Evolutionary conservation across 2,329 filamentous ascomycete genomes (phyloP).

Genomic region (Colletotrichum incanum): DNA sequence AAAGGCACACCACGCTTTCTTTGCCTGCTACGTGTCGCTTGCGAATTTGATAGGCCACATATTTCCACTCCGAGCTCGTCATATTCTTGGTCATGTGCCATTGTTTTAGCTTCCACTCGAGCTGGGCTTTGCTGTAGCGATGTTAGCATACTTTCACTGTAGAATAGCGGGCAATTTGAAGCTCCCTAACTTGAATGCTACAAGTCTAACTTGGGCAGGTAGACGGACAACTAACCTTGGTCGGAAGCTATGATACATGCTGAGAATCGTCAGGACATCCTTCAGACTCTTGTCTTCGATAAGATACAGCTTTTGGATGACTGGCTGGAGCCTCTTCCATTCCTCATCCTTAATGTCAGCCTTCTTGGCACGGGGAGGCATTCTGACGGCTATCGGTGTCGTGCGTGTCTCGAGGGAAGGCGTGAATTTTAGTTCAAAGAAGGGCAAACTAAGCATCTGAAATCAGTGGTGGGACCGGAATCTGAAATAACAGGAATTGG

Average conservation of each 20-base stretch:
- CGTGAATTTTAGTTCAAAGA: background rate
- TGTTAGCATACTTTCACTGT: background rate
- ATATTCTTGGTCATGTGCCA: slow-evolving; percentile 21
- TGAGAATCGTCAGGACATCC: background rate
- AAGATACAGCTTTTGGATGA: background rate
- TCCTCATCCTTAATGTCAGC: background rate
- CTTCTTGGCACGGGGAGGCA: background rate
- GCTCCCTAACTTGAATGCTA: background rate
- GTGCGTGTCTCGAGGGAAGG: background rate
- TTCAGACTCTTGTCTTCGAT: background rate
- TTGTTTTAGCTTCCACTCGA: slow-evolving; percentile 17
- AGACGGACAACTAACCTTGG: background rate
- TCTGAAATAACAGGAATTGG: background rate
- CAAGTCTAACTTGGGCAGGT: background rate
- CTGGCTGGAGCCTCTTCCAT: background rate
- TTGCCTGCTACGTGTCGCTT: background rate
- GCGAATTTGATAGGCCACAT: background rate
- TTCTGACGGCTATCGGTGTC: background rate
- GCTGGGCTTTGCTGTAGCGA: background rate
- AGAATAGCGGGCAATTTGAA: background rate
- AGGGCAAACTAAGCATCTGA: background rate
- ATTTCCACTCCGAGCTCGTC: background rate
- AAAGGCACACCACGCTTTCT: slow-evolving; percentile 12
- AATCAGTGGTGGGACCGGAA: background rate
- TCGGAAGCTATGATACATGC: background rate